A percentile compares a stretch with the other conserved stretches of the same genome.
Evolutionary conservation across 75 land plant genomes (phyloP).

Genomic region (Sequoia sempervirens): DNA sequence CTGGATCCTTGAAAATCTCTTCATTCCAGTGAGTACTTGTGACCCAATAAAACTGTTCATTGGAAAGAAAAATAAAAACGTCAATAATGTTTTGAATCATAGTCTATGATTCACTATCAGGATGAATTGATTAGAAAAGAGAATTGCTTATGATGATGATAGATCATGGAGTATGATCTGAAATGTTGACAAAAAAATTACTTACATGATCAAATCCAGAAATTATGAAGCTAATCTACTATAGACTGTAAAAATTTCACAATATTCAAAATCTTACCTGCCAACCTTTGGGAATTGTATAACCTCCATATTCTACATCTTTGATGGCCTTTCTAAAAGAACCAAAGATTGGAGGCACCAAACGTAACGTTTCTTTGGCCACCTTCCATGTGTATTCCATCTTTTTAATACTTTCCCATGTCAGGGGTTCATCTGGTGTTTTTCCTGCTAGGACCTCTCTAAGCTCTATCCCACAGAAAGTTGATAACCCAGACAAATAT

Average conservation of each 20-base stretch:
- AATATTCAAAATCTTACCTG: conserved; percentile 19
- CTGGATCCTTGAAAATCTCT: conserved; percentile 41
- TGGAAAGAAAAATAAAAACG: background rate
- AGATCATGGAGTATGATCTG: too few relatives aligned
- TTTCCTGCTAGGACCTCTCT: conserved; percentile 33
- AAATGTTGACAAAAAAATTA: too few relatives aligned
- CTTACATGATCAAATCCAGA: too few relatives aligned
- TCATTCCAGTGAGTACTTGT: conserved; percentile 39
- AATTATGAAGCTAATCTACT: background rate
- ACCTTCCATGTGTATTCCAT: conserved; percentile 83
- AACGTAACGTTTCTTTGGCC: conserved; percentile 50
- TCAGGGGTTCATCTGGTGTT: conserved; percentile 27
- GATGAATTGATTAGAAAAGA: too few relatives aligned
- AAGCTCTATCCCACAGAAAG: conserved; percentile 22
- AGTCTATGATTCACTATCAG: too few relatives aligned
- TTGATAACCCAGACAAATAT: too few relatives aligned
- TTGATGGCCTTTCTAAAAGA: conserved; percentile 40
- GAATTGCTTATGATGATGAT: too few relatives aligned
- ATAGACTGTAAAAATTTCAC: too few relatives aligned
- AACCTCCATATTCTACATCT: conserved; percentile 51
- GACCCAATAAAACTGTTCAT: conserved; percentile 34
- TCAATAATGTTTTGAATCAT: too few relatives aligned
- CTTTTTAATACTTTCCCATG: conserved; percentile 48
- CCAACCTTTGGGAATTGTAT: conserved; percentile 64
- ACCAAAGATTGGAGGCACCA: conserved; percentile 44